Evolutionary conservation across 108 stramenopile genomes (phyloP), one percentile per base, ranked within the genome.

Genomic region (Skeletonema tropicum): DNA sequence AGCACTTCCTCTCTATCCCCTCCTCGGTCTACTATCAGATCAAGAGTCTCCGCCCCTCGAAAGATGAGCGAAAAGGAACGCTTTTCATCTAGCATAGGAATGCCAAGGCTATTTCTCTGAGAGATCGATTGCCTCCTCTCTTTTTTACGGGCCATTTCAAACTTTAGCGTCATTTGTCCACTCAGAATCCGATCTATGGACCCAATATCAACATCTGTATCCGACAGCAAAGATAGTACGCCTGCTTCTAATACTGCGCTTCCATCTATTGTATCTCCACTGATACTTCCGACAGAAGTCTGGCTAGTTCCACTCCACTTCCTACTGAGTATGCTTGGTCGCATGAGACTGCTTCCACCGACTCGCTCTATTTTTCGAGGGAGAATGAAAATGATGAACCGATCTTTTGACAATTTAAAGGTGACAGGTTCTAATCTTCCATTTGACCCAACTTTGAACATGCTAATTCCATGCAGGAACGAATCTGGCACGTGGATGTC

Each of bases 161-260:
- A 91, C 45, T 70, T 64, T 26, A 86, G 76, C 2, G 85, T 89
- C 49, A 74, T 81, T 77, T 85, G 87, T 52, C 94, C 94, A 38
- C 90, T 84, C 77, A 92, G 94, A 64, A 95, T 90, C 42, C 91
- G 70, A 74, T 89, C 90, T 71, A 95, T 90, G 8, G 88, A 80
- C 7, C 94, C 90, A 80, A 95, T 80, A 70, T 95, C 90, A 42
- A 95, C 86, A 2, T 74, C 76, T 42, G 70, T 35, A 33, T 52
- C 38, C 5, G 36, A 19, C 23, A 19, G 63, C 23, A 39, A 62
- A 35, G 79, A 68, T 21, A 80, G 57, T 25, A 55, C 25, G 15
- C 26, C 61, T 29, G 30, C 41, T 17, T 59, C 45, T 29, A 60
- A 63, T 8, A 46, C 61, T 29, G 14, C 25, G n/a, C 45, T 57